Evolutionary conservation across 306 rosid species (phyloP).

Genomic region (Quercus dentata): DNA sequence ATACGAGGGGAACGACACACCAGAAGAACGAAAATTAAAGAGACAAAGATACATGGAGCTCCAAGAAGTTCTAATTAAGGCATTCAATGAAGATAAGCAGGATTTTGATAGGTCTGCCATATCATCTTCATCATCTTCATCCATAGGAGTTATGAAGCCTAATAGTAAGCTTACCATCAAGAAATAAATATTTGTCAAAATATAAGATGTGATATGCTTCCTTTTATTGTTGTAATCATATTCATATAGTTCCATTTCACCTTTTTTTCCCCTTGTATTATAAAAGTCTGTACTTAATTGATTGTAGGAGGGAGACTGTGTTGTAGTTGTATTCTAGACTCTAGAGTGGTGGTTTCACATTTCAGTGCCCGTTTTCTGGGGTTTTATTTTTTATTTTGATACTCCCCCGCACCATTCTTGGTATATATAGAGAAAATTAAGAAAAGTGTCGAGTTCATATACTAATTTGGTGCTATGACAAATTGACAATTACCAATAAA

Average conservation of each 20-base stretch:
- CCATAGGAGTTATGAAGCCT: conserved; percentile 32
- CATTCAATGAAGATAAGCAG: conserved; percentile 62
- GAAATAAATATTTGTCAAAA: conserved; percentile 8
- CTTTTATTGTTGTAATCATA: background rate
- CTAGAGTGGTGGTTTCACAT: background rate
- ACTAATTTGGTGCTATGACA: background rate
- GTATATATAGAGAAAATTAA: too few relatives aligned
- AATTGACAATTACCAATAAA: background rate
- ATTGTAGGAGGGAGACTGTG: background rate
- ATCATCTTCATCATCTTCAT: conserved; percentile 64
- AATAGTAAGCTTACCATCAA: conserved; percentile 18
- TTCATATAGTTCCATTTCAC: background rate
- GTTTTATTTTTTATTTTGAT: background rate
- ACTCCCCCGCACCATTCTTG: too few relatives aligned
- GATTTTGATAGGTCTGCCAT: conserved; percentile 43
- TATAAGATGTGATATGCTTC: background rate
- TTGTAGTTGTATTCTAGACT: background rate
- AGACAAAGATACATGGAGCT: conserved; percentile 48
- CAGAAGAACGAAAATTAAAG: conserved; percentile 46
- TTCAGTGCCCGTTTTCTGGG: background rate
- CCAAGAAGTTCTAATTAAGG: conserved; percentile 49
- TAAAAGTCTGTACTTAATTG: background rate
- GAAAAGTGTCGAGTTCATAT: background rate
- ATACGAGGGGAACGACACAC: conserved; percentile 38
- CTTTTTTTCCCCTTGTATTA: background rate